Evolutionary conservation across 805 yeast genomes (phyloP).

Genomic region (Zygosaccharomyces siamensis): DNA sequence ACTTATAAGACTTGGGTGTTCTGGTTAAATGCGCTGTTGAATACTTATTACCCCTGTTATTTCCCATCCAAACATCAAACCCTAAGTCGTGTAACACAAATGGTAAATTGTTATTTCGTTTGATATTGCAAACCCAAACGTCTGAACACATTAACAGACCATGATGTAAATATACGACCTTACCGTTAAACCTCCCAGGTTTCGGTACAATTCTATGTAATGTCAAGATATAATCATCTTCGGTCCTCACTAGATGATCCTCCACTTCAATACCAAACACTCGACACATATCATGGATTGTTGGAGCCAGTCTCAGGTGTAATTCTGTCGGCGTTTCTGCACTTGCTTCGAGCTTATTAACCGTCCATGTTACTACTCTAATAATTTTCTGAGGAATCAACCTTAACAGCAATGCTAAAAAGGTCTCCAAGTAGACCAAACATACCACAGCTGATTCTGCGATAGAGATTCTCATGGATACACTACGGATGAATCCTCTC

Average conservation of each 20-base stretch:
- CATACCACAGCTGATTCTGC: conserved; percentile 48
- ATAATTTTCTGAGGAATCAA: conserved; percentile 44
- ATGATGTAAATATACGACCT: conserved; percentile 80
- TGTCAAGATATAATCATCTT: conserved; percentile 71
- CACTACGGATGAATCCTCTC: neutral
- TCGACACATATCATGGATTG: conserved; percentile 60
- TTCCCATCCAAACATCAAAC: conserved; percentile 93
- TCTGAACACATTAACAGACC: conserved; percentile 89
- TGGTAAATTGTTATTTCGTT: conserved; percentile 58
- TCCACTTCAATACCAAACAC: conserved; percentile 68
- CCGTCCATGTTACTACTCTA: conserved; percentile 32
- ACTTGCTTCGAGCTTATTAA: conserved; percentile 18
- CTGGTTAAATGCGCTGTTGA: conserved; percentile 66
- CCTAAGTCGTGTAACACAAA: conserved; percentile 73
- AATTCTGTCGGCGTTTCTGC: conserved; percentile 22
- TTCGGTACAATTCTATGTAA: conserved; percentile 60
- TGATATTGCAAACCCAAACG: conserved; percentile 57
- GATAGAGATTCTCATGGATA: conserved; percentile 37
- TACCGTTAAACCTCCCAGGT: conserved; percentile 29
- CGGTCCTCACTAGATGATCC: conserved; percentile 70
- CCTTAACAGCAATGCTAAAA: conserved; percentile 42
- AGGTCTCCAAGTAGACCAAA: conserved; percentile 47
- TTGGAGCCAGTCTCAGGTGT: conserved; percentile 36
- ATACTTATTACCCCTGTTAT: conserved; percentile 89
- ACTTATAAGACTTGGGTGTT: conserved; percentile 40